Evolutionary conservation across 306 rosid genomes (phyloP).

Genomic region (Cicer judaicum): DNA sequence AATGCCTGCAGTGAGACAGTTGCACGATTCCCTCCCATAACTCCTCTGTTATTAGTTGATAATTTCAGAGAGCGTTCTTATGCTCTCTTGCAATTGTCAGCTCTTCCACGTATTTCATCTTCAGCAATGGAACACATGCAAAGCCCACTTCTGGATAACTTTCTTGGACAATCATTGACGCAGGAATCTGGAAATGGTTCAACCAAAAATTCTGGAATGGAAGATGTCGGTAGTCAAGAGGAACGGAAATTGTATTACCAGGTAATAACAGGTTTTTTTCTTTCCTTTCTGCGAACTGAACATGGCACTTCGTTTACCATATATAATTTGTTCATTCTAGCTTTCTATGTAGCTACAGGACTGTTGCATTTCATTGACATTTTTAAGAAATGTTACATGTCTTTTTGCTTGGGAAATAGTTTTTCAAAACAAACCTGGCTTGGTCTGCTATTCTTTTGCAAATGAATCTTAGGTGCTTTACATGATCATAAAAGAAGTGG

Average conservation of each 20-base stretch:
- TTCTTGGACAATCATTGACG: constrained; percentile 61
- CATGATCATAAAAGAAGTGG: constrained; percentile 25
- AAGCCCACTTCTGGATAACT: constrained; percentile 65
- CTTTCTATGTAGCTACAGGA: constrained; percentile 28
- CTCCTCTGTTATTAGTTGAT: constrained; percentile 67
- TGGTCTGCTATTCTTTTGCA: constrained; percentile 36
- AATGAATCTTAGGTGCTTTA: constrained; percentile 26
- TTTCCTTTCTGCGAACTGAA: not conserved
- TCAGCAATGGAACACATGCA: constrained; percentile 62
- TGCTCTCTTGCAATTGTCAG: constrained; percentile 62
- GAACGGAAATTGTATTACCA: constrained; percentile 68
- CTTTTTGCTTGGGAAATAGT: constrained; percentile 34
- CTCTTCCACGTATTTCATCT: constrained; percentile 76
- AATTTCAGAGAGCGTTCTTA: constrained; percentile 70
- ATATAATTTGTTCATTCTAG: constrained; percentile 27
- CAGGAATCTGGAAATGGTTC: constrained; percentile 58
- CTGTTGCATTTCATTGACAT: constrained; percentile 28
- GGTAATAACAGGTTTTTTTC: constrained; percentile 51
- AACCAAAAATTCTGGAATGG: constrained; percentile 52
- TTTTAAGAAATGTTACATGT: constrained; percentile 16
- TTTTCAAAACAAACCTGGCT: constrained; percentile 23
- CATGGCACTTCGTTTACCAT: constrained; percentile 5
- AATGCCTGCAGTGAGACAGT: constrained; percentile 83
- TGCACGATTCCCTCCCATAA: constrained; percentile 74
- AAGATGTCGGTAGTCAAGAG: constrained; percentile 53